A percentile compares a stretch with the other conserved stretches of the same genome.
These are phyloP conservation scores for Fusarium sambucinum DNA, from an alignment of 2,329 filamentous ascomycete genomes.

Conservation along the genomic window DNA sequence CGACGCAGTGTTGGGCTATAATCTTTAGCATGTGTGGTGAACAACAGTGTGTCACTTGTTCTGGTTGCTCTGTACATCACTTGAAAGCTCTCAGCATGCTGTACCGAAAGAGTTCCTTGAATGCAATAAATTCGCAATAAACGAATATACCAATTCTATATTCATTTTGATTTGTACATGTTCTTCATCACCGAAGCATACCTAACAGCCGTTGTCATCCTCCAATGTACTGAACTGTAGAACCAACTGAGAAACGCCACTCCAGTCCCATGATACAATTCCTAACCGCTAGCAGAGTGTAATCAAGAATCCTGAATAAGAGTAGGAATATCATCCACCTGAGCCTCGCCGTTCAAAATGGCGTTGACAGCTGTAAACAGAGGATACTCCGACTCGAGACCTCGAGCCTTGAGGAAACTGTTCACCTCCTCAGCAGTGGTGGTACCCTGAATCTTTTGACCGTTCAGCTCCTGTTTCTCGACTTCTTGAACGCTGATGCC, in stretches of 20 bases:
- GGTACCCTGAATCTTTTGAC: constrained; percentile 96
- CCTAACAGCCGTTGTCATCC: constrained; percentile 27
- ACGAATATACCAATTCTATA: constrained; percentile 20
- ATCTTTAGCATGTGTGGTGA: neutral
- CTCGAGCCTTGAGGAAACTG: constrained; percentile 83
- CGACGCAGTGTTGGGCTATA: neutral
- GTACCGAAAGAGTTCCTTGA: neutral
- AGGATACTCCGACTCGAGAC: constrained; percentile 85
- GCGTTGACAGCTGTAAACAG: constrained; percentile 89
- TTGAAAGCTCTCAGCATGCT: neutral
- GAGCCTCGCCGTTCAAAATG: constrained; percentile 80
- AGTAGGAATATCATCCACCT: constrained; percentile 83
- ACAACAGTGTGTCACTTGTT: neutral
- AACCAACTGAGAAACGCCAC: constrained; percentile 43
- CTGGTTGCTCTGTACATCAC: too few relatives aligned
- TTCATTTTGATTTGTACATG: neutral
- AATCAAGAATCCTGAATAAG: constrained; percentile 63
- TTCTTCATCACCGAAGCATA: neutral
- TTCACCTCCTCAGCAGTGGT: constrained; percentile 93
- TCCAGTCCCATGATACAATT: constrained; percentile 28
- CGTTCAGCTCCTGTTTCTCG: constrained; percentile 90
- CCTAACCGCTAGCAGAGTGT: constrained; percentile 1
- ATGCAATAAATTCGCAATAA: neutral
- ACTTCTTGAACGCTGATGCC: constrained; percentile 86
- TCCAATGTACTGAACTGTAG: constrained; percentile 14